Base-by-base conservation (phyloP, 352 stramenopile genomes). In the Phytophthora capsici region DNA sequence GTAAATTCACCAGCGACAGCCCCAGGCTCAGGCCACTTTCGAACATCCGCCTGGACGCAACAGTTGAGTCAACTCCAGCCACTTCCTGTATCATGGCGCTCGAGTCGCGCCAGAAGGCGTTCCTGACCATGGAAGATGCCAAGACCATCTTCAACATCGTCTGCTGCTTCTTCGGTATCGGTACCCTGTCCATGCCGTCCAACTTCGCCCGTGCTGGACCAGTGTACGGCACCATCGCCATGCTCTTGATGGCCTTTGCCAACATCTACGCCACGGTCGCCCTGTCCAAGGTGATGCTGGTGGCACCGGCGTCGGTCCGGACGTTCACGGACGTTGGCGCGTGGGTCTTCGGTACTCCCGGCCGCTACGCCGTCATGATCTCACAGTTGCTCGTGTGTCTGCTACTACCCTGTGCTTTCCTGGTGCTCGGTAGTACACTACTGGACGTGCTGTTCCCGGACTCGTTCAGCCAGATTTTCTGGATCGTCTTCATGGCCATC, bases 131-230 rank as follows among this genome's bases (percentile, higher is more conserved):
- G 17, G 78, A 89, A 53, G 80, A 88, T 52, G 68, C 67, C 64
- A 89, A 85, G 57, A 76, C 69, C 40, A 69, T 64, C 30, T 88
- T 88, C 68, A 87, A 77, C 57, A 63, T 89, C 66, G 67, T 87
- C 45, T 90, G 82, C 63, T 78, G 73, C 16, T 78, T 89, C 50
- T 90, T 69, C 57, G 82, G 82, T 52, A 83, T 91, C 57, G 83
- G 80, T 9, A 86, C 82, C 41, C 70, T 91, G 20, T 73, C 80
- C 40, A 89, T 91, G 77, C 80, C 80, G 1, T 80, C 67, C 46
- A 91, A 89, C 53, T 91, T 79, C 51, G 71, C 82, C 1, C 79
- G 82, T 3, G 80, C 79, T 12, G 80, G 78, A 1, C 80, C 78
- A 4, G 45, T 73, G 17, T 75, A 77, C 46, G 81, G 75, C 16